These are phyloP conservation scores for Saccharomyces paradoxus DNA, from an alignment of 805 yeast genomes.

Conservation along the genomic window DNA sequence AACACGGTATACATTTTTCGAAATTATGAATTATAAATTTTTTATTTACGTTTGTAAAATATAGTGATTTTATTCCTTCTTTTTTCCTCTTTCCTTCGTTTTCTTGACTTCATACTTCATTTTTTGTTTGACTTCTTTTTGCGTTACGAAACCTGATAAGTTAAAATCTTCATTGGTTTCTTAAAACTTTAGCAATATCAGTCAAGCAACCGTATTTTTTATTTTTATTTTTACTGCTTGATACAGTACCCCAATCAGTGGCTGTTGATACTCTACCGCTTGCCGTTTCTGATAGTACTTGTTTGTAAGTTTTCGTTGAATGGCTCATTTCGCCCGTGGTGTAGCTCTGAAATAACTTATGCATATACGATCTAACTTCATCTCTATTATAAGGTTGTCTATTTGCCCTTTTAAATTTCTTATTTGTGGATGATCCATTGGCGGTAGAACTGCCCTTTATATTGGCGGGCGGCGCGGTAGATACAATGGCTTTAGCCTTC, in stretches of 20 bases:
- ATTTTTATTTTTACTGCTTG: conserved; percentile 15
- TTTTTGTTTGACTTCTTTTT: neutral
- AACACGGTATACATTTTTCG: neutral
- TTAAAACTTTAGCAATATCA: conserved; percentile 22
- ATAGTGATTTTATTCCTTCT: neutral
- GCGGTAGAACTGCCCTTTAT: neutral
- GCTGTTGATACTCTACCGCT: conserved; percentile 5
- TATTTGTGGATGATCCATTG: neutral
- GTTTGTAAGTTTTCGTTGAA: conserved; percentile 5
- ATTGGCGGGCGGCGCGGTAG: neutral
- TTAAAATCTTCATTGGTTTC: conserved; percentile 3
- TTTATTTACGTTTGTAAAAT: neutral
- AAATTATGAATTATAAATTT: neutral
- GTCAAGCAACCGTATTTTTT: conserved; percentile 25
- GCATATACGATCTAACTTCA: conserved; percentile 20
- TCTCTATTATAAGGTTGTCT: conserved; percentile 23
- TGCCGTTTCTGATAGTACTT: conserved; percentile 1
- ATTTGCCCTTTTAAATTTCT: neutral
- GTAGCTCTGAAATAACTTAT: conserved; percentile 8
- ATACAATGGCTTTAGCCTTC: neutral
- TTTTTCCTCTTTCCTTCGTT: neutral
- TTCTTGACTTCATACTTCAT: neutral
- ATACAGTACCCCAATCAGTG: conserved; percentile 28
- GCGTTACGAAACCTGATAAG: neutral
- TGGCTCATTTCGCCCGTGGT: conserved; percentile 3